Evolutionary conservation across 495 filamentous ascomycete species (phyloP).

Genomic region (Halenospora varia): DNA sequence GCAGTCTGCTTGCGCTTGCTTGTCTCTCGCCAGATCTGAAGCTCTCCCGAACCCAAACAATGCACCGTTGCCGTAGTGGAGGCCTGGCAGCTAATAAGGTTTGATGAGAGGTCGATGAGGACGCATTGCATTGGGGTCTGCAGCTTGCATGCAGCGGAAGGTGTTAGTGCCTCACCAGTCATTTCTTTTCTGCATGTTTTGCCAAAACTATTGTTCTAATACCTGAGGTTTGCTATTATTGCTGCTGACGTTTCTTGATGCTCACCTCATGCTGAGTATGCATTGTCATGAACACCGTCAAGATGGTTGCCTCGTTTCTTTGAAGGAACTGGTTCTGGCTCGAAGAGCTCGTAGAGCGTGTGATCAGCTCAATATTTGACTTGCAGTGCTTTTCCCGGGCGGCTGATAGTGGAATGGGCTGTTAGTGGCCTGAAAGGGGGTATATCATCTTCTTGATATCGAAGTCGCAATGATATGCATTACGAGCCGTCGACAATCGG

Average conservation of each 20-base stretch:
- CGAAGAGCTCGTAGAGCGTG: neutral
- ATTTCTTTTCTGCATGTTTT: neutral
- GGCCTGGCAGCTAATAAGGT: neutral
- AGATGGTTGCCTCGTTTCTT: neutral
- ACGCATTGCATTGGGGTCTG: neutral
- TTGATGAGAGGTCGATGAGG: neutral
- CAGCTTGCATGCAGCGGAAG: neutral
- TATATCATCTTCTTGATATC: slow-evolving; percentile 5
- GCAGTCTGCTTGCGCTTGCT: too few relatives aligned
- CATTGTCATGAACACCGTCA: neutral
- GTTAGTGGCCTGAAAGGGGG: neutral
- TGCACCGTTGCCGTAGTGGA: neutral
- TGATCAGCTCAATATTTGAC: neutral
- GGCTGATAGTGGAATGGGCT: slow-evolving; percentile 1
- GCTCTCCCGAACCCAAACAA: too few relatives aligned
- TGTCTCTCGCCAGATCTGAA: too few relatives aligned
- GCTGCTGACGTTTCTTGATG: neutral
- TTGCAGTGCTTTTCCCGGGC: neutral
- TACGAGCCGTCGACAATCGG: neutral
- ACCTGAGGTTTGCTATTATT: neutral
- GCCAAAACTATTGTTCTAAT: neutral
- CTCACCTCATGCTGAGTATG: neutral
- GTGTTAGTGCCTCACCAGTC: neutral
- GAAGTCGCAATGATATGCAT: neutral
- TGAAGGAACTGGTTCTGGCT: neutral